Percentiles rank a stretch among this genome's conserved stretches.
Evolutionary conservation across 2,329 filamentous ascomycete genomes (phyloP).

Genomic region (Aureobasidium sp.): DNA sequence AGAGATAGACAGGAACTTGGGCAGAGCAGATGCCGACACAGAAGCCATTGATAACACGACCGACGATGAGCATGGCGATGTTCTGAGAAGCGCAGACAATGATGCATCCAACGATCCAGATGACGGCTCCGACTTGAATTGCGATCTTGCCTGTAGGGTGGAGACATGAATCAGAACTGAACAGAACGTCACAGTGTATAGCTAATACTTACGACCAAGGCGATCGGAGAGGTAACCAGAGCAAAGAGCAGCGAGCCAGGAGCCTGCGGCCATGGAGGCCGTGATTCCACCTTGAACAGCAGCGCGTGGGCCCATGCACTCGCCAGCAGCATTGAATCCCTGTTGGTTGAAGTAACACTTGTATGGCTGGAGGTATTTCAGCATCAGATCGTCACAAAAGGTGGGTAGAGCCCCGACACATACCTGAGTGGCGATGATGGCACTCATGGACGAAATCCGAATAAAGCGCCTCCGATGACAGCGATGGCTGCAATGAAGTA

Average conservation of each 20-base stretch:
- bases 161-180: neutral
- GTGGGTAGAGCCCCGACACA: constrained; percentile 50
- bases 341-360: constrained; percentile 18
- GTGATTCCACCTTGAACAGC: constrained; percentile 74
- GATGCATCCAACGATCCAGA: constrained; percentile 65
- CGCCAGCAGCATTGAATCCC: constrained; percentile 36
- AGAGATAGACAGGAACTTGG: constrained; percentile 75
- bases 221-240: constrained; percentile 67
- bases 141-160: neutral
- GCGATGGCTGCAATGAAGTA: constrained; percentile 65
- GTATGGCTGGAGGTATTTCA: constrained; percentile 1
- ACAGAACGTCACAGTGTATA: constrained; percentile 43
- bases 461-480: constrained; percentile 72
- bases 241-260: constrained; percentile 69
- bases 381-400: neutral
- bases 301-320: constrained; percentile 58
- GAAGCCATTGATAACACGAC: constrained; percentile 76
- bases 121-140: constrained; percentile 24
- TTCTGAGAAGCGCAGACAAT: constrained; percentile 71
- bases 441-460: constrained; percentile 81
- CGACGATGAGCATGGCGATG: constrained; percentile 75
- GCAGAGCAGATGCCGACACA: constrained; percentile 78
- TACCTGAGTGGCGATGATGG: constrained; percentile 67
- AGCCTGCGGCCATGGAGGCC: constrained; percentile 76
- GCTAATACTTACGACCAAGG: constrained; percentile 53